These are phyloP conservation scores for Mucor circinelloides DNA, from an alignment of 371 early-diverging fungal genomes.

Conservation along the genomic window DNA sequence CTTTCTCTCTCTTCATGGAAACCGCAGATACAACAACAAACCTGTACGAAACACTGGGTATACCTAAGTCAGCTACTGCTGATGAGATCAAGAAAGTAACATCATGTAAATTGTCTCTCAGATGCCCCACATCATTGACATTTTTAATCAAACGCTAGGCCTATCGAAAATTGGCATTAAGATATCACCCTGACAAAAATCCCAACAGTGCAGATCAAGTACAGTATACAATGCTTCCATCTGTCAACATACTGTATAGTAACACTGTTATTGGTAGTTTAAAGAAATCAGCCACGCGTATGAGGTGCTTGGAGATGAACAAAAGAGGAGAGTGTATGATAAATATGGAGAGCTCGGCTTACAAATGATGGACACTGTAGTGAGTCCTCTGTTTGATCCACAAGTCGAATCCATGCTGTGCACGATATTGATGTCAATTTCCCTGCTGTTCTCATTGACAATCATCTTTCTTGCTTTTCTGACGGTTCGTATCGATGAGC, in stretches of 20 bases:
- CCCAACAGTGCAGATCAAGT: conserved; percentile 49
- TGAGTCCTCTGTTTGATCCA: conserved; percentile 78
- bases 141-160: conserved; percentile 20
- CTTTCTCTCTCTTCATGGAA: neutral
- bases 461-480: conserved; percentile 81
- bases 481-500: conserved; percentile 73
- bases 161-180: conserved; percentile 64
- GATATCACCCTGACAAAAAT: conserved; percentile 77
- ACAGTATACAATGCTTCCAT: neutral
- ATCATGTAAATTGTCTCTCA: neutral
- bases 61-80: conserved; percentile 60
- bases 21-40: conserved; percentile 23
- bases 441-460: conserved; percentile 61
- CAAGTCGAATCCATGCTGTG: conserved; percentile 75
- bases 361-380: conserved; percentile 75
- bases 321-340: conserved; percentile 83
- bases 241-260: neutral
- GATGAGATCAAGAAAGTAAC: conserved; percentile 70
- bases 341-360: conserved; percentile 88
- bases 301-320: conserved; percentile 69
- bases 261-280: conserved; percentile 45
- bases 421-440: conserved; percentile 56
- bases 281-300: conserved; percentile 81
- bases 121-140: neutral
- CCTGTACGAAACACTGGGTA: conserved; percentile 61